Conservation (phyloP, 169 alveolate species). For the Cystoisospora suis region DNA sequence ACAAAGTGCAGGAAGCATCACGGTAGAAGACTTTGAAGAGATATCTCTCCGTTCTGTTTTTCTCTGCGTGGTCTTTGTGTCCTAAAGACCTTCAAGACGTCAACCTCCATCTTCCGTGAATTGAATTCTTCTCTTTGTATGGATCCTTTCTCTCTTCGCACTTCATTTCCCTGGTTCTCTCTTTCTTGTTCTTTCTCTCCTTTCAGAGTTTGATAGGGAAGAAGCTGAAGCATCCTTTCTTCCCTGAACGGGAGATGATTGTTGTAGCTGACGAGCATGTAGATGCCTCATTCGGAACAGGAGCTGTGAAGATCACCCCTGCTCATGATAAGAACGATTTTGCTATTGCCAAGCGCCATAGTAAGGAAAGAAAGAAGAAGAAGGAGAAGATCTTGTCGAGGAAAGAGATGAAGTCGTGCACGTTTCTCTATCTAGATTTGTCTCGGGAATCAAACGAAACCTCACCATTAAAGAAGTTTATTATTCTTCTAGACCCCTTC, state of each 20-base stretch:
- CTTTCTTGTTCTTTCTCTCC: neutral
- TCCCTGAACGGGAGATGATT: constrained; percentile 90
- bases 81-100: too few species aligned
- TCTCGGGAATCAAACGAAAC: too few species aligned
- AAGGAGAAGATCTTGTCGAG: neutral
- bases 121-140: neutral
- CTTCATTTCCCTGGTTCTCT: neutral
- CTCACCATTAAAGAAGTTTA: too few species aligned
- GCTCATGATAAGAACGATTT: constrained; percentile 99
- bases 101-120: too few species aligned
- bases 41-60: too few species aligned
- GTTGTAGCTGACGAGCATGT: constrained; percentile 96
- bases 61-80: too few species aligned
- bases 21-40: too few species aligned
- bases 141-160: neutral
- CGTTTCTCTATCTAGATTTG: too few species aligned
- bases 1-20: too few species aligned
- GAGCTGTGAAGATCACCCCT: constrained; percentile 99
- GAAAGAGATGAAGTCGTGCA: neutral
- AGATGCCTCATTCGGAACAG: constrained; percentile 98
- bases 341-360: constrained; percentile 96
- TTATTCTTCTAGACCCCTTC: too few species aligned
- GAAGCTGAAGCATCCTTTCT: constrained; percentile 96
- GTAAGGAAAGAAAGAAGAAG: constrained; percentile 66
- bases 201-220: constrained; percentile 91